Base-by-base conservation (phyloP, 2,329 filamentous ascomycete species). In the Simplicillium aogashimaense region DNA sequence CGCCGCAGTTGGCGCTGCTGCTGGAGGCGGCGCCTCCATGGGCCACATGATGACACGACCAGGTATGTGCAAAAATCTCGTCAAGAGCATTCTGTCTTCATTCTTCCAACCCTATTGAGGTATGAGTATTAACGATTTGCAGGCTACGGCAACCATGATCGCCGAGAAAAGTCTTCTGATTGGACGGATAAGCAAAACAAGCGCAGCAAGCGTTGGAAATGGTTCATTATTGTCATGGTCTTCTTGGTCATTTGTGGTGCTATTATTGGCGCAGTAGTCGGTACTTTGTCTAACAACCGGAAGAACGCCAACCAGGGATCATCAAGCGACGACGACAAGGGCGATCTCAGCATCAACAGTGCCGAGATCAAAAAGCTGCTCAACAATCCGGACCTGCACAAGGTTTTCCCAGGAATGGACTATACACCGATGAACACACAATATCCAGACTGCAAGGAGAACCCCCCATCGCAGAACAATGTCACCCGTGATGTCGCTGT, bases 371-470 rank as follows among this genome's bases (percentile, higher is more conserved):
- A 94, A 65, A 69, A 70, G 3, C 69, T 97, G 12, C 70, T 95
- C 68, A 81, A 84, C 65, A 95, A 95, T 60, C 57, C 70, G 0
- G 65, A 88, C 47, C 71, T 97, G 17, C 87, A 95, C 71, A 94
- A 87, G 60, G 87, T 97, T 2, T 97, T 97, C 59, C 86, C 88
- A 0, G 90, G 88, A 18, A 86, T 97, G 64, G 90, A 95, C 62
- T 97, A 97, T 58, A 97, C 90, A 0, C 88, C 90, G 0, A 75
- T 92, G 59, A 88, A 94, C 56, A 79, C 86, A 0, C 89, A 95
- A 60, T 95, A 90, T 52, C 90, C 90, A 3, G 81, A 81, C 31
- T 97, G 90, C 60, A 47, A 89, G 28, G 65, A 72, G 40, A 74
- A 81, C 50, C 85, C 86, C 1, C 84, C 90, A 0, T 89, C 82